These are phyloP conservation scores for Ogataea methylovora DNA, from an alignment of 805 yeast genomes.

Conservation along the genomic window DNA sequence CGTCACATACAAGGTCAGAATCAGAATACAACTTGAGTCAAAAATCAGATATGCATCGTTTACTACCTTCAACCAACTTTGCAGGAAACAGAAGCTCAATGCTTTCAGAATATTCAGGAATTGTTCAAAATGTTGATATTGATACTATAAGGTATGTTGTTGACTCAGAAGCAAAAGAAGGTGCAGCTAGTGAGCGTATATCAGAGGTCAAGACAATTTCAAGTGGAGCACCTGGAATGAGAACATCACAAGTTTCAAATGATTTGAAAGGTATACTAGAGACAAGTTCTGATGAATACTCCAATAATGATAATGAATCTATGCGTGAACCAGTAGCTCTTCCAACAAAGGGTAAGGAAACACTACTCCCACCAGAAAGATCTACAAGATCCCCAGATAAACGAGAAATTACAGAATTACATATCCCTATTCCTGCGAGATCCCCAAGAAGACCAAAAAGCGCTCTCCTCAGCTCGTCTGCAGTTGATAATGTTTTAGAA, in stretches of 20 bases:
- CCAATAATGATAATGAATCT: slow-evolving; percentile 15
- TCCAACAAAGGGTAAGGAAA: slow-evolving; percentile 8
- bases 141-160: slow-evolving; percentile 26
- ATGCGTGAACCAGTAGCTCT: slow-evolving; percentile 12
- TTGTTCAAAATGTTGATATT: slow-evolving; percentile 28
- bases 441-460: slow-evolving; percentile 22
- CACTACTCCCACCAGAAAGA: neutral
- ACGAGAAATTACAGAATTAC: slow-evolving; percentile 16
- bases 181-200: neutral
- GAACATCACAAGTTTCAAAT: neutral
- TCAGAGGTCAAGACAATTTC: slow-evolving; percentile 5
- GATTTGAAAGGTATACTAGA: neutral
- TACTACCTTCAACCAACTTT: slow-evolving; percentile 4
- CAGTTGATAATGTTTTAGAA: neutral
- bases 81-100: slow-evolving; percentile 22
- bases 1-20: too few species aligned
- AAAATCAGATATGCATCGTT: too few species aligned
- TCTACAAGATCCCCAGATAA: slow-evolving; percentile 18
- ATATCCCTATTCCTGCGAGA: slow-evolving; percentile 22
- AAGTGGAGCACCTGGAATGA: neutral
- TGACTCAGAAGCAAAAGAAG: slow-evolving; percentile 6
- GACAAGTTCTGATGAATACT: slow-evolving; percentile 4
- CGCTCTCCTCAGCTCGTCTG: too few species aligned
- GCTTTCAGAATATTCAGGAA: slow-evolving; percentile 28
- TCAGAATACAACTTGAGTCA: too few species aligned